Conservation (phyloP, 192 early-diverging fungal genomes). For the Gaertneriomyces sp. region DNA sequence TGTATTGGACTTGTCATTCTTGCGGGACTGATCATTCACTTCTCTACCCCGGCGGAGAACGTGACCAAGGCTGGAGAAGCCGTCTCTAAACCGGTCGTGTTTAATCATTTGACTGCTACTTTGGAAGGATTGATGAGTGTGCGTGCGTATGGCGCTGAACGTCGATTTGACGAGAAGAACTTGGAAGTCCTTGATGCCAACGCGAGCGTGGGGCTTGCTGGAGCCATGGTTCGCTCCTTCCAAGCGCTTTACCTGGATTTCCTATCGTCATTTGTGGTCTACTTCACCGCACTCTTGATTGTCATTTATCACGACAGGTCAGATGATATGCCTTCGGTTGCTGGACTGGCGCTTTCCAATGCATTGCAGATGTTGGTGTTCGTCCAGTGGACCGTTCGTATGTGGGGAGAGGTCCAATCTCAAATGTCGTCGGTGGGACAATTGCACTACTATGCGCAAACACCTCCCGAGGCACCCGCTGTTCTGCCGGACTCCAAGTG, state of each 20-base stretch:
- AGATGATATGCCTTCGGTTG: slow-evolving; percentile 40
- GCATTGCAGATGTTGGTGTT: slow-evolving; percentile 65
- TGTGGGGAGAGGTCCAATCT: slow-evolving; percentile 53
- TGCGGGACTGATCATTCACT: slow-evolving; percentile 41
- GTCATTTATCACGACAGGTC: slow-evolving; percentile 33
- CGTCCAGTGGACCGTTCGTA: slow-evolving; percentile 59
- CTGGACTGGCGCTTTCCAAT: slow-evolving; percentile 62
- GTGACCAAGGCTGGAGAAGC: slow-evolving; percentile 45
- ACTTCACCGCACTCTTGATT: slow-evolving; percentile 54
- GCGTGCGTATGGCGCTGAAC: slow-evolving; percentile 57
- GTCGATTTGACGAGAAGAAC: slow-evolving; percentile 57
- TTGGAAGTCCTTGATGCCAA: slow-evolving; percentile 54
- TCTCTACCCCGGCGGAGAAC: slow-evolving; percentile 32
- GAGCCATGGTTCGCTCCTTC: slow-evolving; percentile 44
- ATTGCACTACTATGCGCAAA: slow-evolving; percentile 50
- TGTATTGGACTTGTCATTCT: slow-evolving; percentile 42
- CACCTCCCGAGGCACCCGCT: slow-evolving; percentile 36
- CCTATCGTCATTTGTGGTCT: slow-evolving; percentile 28
- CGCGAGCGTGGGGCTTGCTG: slow-evolving; percentile 54
- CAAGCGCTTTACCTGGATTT: slow-evolving; percentile 49
- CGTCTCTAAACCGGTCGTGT: slow-evolving; percentile 58
- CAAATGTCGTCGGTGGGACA: slow-evolving; percentile 62
- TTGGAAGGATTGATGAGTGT: slow-evolving; percentile 65
- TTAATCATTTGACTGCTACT: slow-evolving; percentile 62
- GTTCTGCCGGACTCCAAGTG: slow-evolving; percentile 30